phyloP scores from a whole-genome alignment of 306 rosid species.

The Geum urbanum region DNA sequence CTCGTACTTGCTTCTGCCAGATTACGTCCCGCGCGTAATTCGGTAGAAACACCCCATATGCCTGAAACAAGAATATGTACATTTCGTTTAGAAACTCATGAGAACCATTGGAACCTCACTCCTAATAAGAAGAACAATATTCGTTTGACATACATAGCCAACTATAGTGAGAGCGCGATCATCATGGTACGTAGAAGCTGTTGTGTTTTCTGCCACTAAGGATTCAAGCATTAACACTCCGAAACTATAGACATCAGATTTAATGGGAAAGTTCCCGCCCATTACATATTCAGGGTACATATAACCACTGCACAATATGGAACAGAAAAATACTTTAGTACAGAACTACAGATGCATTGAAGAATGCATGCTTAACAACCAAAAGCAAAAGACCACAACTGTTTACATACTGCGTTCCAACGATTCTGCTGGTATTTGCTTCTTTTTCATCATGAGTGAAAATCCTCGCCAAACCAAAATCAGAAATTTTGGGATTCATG shows the following conservation, averaged over 20 bases:
- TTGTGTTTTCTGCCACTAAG: neutral
- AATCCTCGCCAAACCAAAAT: conserved; percentile 7
- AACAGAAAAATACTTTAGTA: neutral
- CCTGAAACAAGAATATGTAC: neutral
- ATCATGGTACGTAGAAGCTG: conserved; percentile 9
- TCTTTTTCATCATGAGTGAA: conserved; percentile 13
- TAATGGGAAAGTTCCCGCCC: neutral
- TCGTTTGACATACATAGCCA: conserved; percentile 23
- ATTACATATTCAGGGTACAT: conserved; percentile 22
- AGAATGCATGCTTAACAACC: neutral
- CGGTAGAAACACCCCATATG: no score
- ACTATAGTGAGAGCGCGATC: conserved; percentile 6
- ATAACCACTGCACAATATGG: conserved; percentile 19
- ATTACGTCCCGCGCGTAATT: no score
- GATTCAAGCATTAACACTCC: conserved; percentile 14
- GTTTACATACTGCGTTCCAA: conserved; percentile 24
- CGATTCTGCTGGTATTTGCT: neutral
- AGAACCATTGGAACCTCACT: neutral
- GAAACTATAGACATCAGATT: conserved; percentile 10
- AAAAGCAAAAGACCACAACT: neutral
- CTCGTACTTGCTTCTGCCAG: no score
- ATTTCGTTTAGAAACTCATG: neutral
- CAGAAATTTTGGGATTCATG: conserved; percentile 20
- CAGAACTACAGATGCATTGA: neutral
- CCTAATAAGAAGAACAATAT: neutral